Evolutionary conservation across 805 yeast genomes (phyloP).

Genomic region (Candida dajiaensis): DNA sequence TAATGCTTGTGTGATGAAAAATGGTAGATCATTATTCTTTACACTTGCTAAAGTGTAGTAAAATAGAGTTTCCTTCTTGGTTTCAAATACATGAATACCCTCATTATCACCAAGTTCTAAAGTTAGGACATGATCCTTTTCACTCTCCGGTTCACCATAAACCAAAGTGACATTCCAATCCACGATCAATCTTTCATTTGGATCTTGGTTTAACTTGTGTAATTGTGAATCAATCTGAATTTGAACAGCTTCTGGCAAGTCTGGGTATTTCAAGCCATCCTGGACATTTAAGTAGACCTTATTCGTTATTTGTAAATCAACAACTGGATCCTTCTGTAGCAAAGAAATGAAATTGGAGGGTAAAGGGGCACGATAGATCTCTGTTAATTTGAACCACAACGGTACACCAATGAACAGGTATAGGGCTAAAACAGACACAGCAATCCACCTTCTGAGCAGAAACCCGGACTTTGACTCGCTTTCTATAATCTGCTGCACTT

Average conservation of each 20-base stretch:
- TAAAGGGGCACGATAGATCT: constrained; percentile 34
- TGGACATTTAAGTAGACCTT: constrained; percentile 36
- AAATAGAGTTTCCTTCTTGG: constrained; percentile 33
- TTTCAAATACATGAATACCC: constrained; percentile 38
- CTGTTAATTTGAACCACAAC: constrained; percentile 36
- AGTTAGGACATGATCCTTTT: constrained; percentile 30
- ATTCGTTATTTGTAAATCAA: constrained; percentile 37
- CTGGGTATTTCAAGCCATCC: constrained; percentile 56
- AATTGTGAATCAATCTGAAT: constrained; percentile 39
- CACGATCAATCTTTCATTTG: constrained; percentile 22
- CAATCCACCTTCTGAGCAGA: constrained; percentile 18
- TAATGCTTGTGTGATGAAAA: constrained; percentile 47
- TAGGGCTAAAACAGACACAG: constrained; percentile 17
- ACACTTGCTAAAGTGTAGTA: constrained; percentile 39
- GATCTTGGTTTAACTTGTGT: constrained; percentile 12
- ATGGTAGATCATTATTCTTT: constrained; percentile 57
- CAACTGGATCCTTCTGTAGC: constrained; percentile 31
- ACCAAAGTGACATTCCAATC: constrained; percentile 30
- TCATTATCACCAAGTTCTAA: constrained; percentile 36
- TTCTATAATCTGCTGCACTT: constrained; percentile 7
- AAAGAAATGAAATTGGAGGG: constrained; percentile 31
- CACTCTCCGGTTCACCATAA: constrained; percentile 17
- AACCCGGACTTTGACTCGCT: constrained; percentile 18
- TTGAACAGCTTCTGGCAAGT: constrained; percentile 51
- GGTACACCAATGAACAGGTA: constrained; percentile 35